phyloP scores from a whole-genome alignment of 2,329 filamentous ascomycete species.

The Zymoseptoria ardabiliae region DNA sequence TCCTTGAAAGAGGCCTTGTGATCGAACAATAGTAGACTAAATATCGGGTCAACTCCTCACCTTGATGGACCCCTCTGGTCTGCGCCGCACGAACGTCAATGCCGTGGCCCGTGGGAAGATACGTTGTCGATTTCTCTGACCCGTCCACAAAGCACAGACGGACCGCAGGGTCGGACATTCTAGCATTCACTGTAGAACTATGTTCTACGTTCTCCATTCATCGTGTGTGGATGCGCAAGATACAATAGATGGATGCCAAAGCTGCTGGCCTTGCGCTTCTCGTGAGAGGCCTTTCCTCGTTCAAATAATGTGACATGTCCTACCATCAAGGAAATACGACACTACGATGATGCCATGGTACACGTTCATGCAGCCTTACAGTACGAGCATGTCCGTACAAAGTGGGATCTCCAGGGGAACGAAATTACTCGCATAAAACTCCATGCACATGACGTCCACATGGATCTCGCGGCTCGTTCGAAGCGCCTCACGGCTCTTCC shows the following conservation, averaged over 20 bases:
- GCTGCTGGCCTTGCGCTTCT: no score
- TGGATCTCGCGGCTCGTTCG: not conserved
- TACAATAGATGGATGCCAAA: no score
- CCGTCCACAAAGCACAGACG: not conserved
- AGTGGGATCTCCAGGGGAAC: not conserved
- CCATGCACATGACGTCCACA: not conserved
- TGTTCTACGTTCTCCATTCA: no score
- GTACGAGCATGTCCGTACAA: not conserved
- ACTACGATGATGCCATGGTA: not conserved
- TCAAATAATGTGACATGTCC: not conserved
- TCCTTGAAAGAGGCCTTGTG: not conserved
- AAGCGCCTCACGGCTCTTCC: not conserved
- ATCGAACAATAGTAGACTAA: not conserved
- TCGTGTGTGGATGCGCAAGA: no score
- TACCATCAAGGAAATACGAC: no score
- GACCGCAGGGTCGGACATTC: not conserved
- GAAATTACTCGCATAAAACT: not conserved
- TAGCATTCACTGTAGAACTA: not conserved
- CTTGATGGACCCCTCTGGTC: not conserved
- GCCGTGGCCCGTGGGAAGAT: not conserved
- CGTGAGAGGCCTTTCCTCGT: no score
- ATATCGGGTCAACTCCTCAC: not conserved
- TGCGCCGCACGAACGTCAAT: not conserved
- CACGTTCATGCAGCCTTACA: not conserved
- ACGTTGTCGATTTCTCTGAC: not conserved